Evolutionary conservation across 1,284 basidiomycete species (phyloP).

Genomic region (Microbotryum scabiosae): DNA sequence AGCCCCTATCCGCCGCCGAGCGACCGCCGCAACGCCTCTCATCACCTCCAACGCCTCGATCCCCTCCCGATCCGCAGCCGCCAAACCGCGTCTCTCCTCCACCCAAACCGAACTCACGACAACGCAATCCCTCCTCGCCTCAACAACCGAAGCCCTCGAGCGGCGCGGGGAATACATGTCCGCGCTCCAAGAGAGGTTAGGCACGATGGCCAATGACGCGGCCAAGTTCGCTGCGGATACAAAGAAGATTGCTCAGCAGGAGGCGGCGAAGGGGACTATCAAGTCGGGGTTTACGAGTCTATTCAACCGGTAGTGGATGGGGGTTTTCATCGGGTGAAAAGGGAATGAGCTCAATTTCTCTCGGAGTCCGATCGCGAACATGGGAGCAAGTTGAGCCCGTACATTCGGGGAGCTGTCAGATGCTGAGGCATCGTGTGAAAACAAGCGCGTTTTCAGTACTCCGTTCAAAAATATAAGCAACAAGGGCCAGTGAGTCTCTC

Average conservation of each 20-base stretch:
- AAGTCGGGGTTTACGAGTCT: conserved; percentile 1
- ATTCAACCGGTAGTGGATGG: neutral
- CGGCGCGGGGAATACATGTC: conserved; percentile 21
- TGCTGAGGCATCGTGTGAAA: no score
- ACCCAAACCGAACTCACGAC: neutral
- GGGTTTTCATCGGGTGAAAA: no score
- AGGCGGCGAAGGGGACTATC: conserved; percentile 13
- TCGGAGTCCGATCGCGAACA: no score
- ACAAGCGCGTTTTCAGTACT: no score
- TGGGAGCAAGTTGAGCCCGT: no score
- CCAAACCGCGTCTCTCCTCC: neutral
- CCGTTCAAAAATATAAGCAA: no score
- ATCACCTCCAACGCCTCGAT: neutral
- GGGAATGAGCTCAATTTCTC: no score
- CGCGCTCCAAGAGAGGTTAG: conserved; percentile 17
- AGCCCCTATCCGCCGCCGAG: conserved; percentile 13
- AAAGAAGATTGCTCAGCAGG: conserved; percentile 15
- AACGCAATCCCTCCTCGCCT: conserved; percentile 12
- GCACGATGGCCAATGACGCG: conserved; percentile 13
- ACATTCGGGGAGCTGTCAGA: no score
- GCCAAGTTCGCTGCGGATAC: conserved; percentile 23
- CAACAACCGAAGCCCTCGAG: conserved; percentile 23
- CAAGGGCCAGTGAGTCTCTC: no score
- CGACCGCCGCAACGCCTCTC: conserved; percentile 4
- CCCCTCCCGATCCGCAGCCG: neutral